These are phyloP conservation scores for Backusella tuberculispora DNA, from an alignment of 192 early-diverging fungal species.

Conservation along the genomic window DNA sequence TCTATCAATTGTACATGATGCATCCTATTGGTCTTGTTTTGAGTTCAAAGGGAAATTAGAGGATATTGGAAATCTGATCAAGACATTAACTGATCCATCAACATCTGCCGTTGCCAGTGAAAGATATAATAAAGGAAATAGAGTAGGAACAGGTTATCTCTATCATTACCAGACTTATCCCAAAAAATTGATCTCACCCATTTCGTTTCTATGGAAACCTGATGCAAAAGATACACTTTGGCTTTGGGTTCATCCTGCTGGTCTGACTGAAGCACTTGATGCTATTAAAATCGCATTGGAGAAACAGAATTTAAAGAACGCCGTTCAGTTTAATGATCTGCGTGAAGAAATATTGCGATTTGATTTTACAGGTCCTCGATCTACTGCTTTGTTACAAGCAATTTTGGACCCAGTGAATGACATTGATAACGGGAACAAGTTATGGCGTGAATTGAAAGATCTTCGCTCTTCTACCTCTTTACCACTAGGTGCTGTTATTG, in stretches of 20 bases:
- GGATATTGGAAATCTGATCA: slow-evolving; percentile 56
- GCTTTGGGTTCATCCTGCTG: slow-evolving; percentile 83
- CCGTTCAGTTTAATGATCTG: slow-evolving; percentile 46
- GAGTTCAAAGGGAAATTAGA: slow-evolving; percentile 64
- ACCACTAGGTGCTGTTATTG: slow-evolving; percentile 80
- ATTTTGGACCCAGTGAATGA: slow-evolving; percentile 53
- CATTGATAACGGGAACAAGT: slow-evolving; percentile 7
- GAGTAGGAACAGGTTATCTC: slow-evolving; percentile 59
- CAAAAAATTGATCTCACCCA: slow-evolving; percentile 67
- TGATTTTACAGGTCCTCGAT: slow-evolving; percentile 87
- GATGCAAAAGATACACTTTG: slow-evolving; percentile 51
- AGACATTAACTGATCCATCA: slow-evolving; percentile 63
- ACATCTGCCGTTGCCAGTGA: slow-evolving; percentile 48
- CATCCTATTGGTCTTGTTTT: slow-evolving; percentile 77
- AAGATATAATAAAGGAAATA: slow-evolving; percentile 62
- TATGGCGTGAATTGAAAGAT: slow-evolving; percentile 51
- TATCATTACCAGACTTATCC: slow-evolving; percentile 63
- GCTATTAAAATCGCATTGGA: slow-evolving; percentile 39
- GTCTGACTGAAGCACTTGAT: slow-evolving; percentile 48
- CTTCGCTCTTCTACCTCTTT: slow-evolving; percentile 72
- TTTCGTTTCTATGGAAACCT: slow-evolving; percentile 77
- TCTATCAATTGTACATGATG: slow-evolving; percentile 81
- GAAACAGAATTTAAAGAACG: neutral
- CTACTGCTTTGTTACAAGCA: slow-evolving; percentile 73
- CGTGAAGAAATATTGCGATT: slow-evolving; percentile 69